These are phyloP conservation scores for Cladosporium sp. DNA, from an alignment of 2,329 filamentous ascomycete genomes.

Conservation along the genomic window DNA sequence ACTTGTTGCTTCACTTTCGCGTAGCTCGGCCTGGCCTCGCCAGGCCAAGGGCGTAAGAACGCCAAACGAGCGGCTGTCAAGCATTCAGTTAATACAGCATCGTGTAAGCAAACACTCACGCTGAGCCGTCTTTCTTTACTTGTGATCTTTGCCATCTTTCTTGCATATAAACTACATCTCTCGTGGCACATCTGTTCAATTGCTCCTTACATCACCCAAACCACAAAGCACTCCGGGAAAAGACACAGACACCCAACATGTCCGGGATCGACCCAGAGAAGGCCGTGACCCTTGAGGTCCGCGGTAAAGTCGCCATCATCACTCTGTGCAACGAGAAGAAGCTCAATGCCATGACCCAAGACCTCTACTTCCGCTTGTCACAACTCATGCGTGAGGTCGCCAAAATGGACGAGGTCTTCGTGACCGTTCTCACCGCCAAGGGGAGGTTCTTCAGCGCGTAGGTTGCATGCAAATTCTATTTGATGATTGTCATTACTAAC, in stretches of 20 bases:
- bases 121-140: not conserved
- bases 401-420: conserved; percentile 69
- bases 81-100: not conserved
- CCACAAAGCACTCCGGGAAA: not conserved
- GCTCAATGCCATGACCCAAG: conserved; percentile 73
- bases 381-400: conserved; percentile 73
- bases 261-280: conserved; percentile 32
- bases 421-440: conserved; percentile 79
- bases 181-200: not conserved
- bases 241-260: conserved; percentile 10
- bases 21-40: not conserved
- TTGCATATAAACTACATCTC: not conserved
- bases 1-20: not conserved
- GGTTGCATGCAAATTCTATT: conserved; percentile 24
- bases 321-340: conserved; percentile 82
- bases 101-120: conserved; percentile 1
- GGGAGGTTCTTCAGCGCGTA: conserved; percentile 86
- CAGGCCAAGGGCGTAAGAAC: not conserved
- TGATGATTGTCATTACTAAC: not conserved
- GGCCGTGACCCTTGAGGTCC: conserved; percentile 57
- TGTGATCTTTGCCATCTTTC: not conserved
- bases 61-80: not conserved
- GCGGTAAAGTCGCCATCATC: conserved; percentile 71
- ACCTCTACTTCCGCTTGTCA: conserved; percentile 74
- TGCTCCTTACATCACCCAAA: not conserved